These are phyloP conservation scores for Rhynchospora tenuis DNA, from an alignment of 176 grass and related monocot species.

Conservation along the genomic window DNA sequence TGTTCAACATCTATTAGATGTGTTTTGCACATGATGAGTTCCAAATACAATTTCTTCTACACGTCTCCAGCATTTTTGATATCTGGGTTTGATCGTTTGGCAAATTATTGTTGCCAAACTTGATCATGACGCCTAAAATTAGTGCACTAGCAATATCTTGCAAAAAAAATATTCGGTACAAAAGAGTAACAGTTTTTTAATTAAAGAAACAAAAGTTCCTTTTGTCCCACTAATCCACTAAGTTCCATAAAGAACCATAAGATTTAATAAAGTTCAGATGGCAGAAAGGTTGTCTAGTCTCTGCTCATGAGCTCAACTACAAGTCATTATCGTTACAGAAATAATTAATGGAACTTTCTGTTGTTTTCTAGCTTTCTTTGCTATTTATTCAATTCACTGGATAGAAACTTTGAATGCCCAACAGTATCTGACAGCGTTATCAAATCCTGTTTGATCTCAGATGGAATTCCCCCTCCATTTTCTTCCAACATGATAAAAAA, in stretches of 20 bases:
- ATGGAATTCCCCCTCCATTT: background rate
- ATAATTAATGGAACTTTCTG: background rate
- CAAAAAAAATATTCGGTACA: background rate
- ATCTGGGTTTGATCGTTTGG: background rate
- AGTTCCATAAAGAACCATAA: constrained; percentile 11
- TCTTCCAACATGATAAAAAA: background rate
- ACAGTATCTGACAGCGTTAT: background rate
- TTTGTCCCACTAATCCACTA: constrained; percentile 11
- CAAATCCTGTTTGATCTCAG: background rate
- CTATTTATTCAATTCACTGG: background rate
- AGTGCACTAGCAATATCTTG: background rate
- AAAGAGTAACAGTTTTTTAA: background rate
- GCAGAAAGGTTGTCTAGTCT: background rate
- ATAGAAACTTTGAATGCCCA: background rate
- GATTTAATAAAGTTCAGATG: background rate
- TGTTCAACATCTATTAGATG: too few relatives aligned
- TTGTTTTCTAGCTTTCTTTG: background rate
- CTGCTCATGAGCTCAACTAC: constrained; percentile 14
- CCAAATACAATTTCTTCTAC: background rate
- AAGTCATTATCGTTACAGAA: background rate
- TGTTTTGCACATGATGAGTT: too few relatives aligned
- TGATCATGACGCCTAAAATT: background rate
- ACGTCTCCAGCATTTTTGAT: background rate
- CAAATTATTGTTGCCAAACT: background rate
- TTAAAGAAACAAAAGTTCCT: background rate